Conservation (phyloP, 2,329 filamentous ascomycete genomes). For the Pseudogymnoascus sp. region DNA sequence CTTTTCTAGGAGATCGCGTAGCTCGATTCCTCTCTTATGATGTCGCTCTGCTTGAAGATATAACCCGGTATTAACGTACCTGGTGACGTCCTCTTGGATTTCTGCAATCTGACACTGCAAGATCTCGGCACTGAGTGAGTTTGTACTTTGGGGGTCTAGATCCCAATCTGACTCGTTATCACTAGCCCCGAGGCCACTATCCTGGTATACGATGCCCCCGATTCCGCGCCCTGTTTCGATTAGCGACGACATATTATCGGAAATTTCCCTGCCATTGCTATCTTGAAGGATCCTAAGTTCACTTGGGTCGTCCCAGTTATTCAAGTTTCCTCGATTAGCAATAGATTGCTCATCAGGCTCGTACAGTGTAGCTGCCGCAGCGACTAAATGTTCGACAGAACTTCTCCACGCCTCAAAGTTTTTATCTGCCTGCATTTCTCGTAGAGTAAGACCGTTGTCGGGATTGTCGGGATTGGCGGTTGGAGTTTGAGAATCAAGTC, state of each 20-base stretch:
- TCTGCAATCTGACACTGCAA: background rate
- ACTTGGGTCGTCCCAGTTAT: background rate
- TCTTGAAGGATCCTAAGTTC: background rate
- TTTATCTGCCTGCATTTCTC: background rate
- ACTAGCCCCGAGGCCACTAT: background rate
- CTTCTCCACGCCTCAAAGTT: background rate
- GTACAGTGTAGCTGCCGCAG: background rate
- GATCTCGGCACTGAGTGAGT: background rate
- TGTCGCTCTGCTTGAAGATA: background rate
- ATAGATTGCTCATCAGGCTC: background rate
- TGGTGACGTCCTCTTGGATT: background rate
- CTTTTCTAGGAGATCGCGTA: background rate
- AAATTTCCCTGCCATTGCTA: background rate
- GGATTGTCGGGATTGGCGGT: background rate
- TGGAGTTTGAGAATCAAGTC: background rate
- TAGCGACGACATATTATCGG: background rate
- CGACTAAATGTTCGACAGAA: background rate
- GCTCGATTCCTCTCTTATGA: background rate
- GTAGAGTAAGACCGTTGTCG: background rate
- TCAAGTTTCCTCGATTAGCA: background rate
- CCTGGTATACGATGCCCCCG: background rate
- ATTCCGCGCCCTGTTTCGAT: background rate
- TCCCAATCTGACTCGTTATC: background rate
- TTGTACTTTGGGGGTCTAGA: background rate
- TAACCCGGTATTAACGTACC: background rate